These are phyloP conservation scores for Rubus parviflorus DNA, from an alignment of 306 rosid genomes.

Conservation along the genomic window DNA sequence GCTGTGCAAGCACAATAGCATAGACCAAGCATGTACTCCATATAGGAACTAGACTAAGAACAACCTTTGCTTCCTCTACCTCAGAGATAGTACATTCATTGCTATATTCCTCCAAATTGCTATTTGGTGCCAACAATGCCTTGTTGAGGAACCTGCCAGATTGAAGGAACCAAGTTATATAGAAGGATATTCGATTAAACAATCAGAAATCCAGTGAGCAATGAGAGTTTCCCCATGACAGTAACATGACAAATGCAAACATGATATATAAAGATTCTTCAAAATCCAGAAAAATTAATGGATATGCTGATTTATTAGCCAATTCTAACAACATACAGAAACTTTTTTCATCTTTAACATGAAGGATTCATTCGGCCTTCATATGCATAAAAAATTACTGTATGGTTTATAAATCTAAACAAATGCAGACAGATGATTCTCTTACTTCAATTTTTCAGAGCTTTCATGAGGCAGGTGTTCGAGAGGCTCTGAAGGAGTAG, in stretches of 20 bases:
- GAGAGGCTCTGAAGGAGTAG: slow-evolving; percentile 20
- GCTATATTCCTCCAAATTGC: slow-evolving; percentile 19
- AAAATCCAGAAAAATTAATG: background rate
- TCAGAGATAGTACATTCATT: slow-evolving; percentile 18
- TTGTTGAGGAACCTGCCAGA: slow-evolving; percentile 38
- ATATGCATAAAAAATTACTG: background rate
- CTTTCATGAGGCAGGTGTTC: slow-evolving; percentile 19
- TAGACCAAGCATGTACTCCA: slow-evolving; percentile 41
- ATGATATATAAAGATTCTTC: background rate
- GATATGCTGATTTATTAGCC: background rate
- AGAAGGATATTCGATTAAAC: background rate
- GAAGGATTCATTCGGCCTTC: background rate
- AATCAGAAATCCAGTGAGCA: background rate
- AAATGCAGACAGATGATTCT: background rate
- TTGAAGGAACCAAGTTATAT: background rate
- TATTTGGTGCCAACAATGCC: slow-evolving; percentile 27
- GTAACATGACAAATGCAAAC: background rate
- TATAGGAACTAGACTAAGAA: slow-evolving; percentile 36
- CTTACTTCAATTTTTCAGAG: slow-evolving; percentile 37
- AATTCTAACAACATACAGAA: background rate
- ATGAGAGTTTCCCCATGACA: background rate
- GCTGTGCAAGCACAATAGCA: slow-evolving; percentile 34
- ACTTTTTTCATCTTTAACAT: background rate
- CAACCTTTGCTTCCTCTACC: slow-evolving; percentile 46
- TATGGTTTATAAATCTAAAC: background rate